These are phyloP conservation scores for Saccharomycopsis javanensis DNA, from an alignment of 805 yeast genomes.

Conservation along the genomic window DNA sequence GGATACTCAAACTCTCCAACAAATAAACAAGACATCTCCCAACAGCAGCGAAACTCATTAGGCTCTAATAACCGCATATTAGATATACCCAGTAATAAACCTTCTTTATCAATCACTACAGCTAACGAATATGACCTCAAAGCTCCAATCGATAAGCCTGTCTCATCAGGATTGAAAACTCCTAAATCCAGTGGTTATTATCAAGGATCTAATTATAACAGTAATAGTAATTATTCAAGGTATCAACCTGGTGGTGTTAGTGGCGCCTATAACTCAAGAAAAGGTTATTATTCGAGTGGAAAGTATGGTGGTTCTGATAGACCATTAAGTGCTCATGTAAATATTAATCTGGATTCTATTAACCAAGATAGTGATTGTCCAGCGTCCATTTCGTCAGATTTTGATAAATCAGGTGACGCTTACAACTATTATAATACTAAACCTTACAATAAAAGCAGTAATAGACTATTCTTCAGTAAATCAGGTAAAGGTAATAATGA, in stretches of 20 bases:
- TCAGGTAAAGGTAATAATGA: background rate
- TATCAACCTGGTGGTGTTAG: conserved; percentile 2
- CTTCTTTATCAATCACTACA: conserved; percentile 8
- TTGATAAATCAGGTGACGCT: background rate
- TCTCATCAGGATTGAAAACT: conserved; percentile 7
- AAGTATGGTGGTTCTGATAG: background rate
- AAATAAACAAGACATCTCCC: background rate
- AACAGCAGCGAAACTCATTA: background rate
- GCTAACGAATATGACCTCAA: conserved; percentile 2
- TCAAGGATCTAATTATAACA: conserved; percentile 2
- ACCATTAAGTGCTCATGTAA: background rate
- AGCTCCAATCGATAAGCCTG: conserved; percentile 3
- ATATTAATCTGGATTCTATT: background rate
- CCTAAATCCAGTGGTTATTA: conserved; percentile 9
- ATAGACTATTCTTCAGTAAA: background rate
- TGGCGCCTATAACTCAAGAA: background rate
- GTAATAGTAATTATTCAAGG: background rate
- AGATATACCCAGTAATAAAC: background rate
- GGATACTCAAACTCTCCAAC: background rate
- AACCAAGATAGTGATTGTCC: background rate
- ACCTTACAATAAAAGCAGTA: background rate
- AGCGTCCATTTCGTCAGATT: background rate
- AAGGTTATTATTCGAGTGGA: background rate
- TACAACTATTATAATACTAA: background rate
- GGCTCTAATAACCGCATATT: background rate